Percentiles rank a stretch among this genome's conserved stretches.
Evolutionary conservation across 2,329 filamentous ascomycete genomes (phyloP).

Genomic region (Epichloe aotearoae): DNA sequence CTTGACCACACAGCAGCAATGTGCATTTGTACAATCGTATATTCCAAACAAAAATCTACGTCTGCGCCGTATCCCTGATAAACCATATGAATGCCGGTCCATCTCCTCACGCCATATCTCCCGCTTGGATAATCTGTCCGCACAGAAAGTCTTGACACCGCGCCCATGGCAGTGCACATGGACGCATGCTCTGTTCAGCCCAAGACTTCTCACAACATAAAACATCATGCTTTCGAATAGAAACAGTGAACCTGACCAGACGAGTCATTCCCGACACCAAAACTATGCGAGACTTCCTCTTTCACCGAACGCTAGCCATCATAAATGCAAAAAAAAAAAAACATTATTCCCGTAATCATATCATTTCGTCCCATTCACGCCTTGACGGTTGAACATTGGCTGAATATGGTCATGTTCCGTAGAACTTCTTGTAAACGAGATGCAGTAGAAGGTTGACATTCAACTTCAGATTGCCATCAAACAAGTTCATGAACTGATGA

Average conservation of each 20-base stretch:
- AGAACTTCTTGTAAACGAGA: conserved; percentile 98
- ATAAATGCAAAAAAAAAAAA: background rate
- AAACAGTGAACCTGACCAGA: background rate
- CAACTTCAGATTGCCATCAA: conserved; percentile 71
- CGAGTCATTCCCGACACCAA: conserved; percentile 1
- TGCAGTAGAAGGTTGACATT: conserved; percentile 97
- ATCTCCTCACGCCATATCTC: background rate
- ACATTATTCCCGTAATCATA: background rate
- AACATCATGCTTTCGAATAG: background rate
- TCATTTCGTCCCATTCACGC: background rate
- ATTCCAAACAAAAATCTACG: background rate
- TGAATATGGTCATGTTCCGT: conserved; percentile 39
- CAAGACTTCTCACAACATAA: background rate
- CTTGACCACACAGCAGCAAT: background rate
- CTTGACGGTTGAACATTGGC: background rate
- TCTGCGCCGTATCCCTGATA: background rate
- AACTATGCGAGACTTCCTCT: conserved; percentile 1
- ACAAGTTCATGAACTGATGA: conserved; percentile 89
- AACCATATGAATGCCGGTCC: background rate
- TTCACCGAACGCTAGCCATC: background rate
- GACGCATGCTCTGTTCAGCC: background rate
- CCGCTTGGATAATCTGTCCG: background rate
- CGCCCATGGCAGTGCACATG: background rate
- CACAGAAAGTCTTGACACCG: background rate
- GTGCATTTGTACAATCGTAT: background rate